These are phyloP conservation scores for Vitis rotundifolia DNA, from an alignment of 164 flowering plant genomes.

Conservation along the genomic window DNA sequence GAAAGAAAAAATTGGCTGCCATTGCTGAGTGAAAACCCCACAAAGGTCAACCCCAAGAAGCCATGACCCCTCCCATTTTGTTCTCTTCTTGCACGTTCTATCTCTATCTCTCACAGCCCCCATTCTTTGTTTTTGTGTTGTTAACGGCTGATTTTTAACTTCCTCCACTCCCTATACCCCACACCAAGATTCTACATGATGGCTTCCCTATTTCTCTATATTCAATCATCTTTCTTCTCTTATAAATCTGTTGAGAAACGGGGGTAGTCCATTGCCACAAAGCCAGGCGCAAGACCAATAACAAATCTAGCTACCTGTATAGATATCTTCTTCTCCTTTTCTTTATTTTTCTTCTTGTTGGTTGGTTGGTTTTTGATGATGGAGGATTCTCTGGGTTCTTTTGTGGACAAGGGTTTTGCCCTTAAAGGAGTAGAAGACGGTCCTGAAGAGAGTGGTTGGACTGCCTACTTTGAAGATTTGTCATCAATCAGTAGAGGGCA, in stretches of 20 bases:
- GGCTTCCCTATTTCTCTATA: conserved; percentile 14
- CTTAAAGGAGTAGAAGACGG: background rate
- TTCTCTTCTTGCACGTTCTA: conserved; percentile 15
- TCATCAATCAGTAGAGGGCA: conserved; percentile 13
- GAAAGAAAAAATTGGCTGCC: conserved; percentile 10
- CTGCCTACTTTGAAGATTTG: conserved; percentile 43
- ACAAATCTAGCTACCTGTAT: no score
- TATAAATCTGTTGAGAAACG: background rate
- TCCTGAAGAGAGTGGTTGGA: conserved; percentile 51
- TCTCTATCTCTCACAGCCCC: conserved; percentile 1
- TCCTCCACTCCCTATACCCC: conserved; percentile 30
- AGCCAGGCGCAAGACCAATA: no score
- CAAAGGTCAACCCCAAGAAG: conserved; percentile 27
- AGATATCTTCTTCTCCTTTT: no score
- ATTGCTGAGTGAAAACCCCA: background rate
- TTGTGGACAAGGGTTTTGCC: conserved; percentile 7
- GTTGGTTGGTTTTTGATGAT: background rate
- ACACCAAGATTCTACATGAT: conserved; percentile 29
- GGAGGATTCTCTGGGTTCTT: conserved; percentile 18
- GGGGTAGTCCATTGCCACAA: no score
- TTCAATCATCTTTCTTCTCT: background rate
- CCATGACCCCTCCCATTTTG: conserved; percentile 1
- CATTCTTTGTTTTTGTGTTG: conserved; percentile 8
- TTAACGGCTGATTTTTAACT: conserved; percentile 26
- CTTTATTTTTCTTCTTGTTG: no score